Percentiles rank a stretch among this genome's conserved stretches.
phyloP scores from a whole-genome alignment of 2,329 filamentous ascomycete genomes.

The Pseudogymnoascus verrucosus region DNA sequence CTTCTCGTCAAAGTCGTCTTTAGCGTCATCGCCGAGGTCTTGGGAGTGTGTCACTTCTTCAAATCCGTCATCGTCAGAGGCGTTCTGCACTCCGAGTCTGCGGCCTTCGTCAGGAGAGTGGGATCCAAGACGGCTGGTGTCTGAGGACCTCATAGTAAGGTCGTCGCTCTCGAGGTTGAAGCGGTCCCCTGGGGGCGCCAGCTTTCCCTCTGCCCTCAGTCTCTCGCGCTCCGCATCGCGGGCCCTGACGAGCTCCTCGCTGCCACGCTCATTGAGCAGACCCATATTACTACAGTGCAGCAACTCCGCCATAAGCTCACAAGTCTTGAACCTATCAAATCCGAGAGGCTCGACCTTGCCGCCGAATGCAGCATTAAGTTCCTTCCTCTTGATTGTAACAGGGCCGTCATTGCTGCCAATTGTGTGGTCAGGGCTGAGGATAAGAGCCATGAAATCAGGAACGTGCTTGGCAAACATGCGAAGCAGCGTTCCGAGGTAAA shows the following conservation, averaged over 20 bases:
- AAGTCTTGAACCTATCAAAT: slow-evolving; percentile 98
- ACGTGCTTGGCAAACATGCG: slow-evolving; percentile 85
- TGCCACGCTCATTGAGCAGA: slow-evolving; percentile 81
- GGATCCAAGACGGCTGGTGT: slow-evolving; percentile 34
- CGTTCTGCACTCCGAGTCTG: slow-evolving; percentile 69
- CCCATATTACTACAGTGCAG: slow-evolving; percentile 99
- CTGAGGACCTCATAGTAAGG: slow-evolving; percentile 49
- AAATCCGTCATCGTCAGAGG: slow-evolving; percentile 81
- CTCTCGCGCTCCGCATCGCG: slow-evolving; percentile 76
- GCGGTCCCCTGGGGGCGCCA: slow-evolving; percentile 39
- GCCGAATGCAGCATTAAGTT: slow-evolving; percentile 81
- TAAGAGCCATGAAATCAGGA: slow-evolving; percentile 86
- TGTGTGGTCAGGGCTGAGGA: slow-evolving; percentile 62
- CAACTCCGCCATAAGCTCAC: slow-evolving; percentile 95
- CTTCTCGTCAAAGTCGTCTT: slow-evolving; percentile 58
- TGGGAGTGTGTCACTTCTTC: slow-evolving; percentile 72
- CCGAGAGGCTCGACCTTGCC: slow-evolving; percentile 86
- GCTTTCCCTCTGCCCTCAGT: slow-evolving; percentile 67
- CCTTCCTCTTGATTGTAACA: slow-evolving; percentile 60
- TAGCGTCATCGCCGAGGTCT: slow-evolving; percentile 65
- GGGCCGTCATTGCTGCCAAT: slow-evolving; percentile 46
- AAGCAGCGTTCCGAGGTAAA: slow-evolving; percentile 86
- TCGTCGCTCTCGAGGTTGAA: slow-evolving; percentile 46
- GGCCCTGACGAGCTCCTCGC: slow-evolving; percentile 74
- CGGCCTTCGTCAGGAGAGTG: slow-evolving; percentile 58